Conservation (phyloP, 306 rosid genomes). For the Castanopsis chinensis region DNA sequence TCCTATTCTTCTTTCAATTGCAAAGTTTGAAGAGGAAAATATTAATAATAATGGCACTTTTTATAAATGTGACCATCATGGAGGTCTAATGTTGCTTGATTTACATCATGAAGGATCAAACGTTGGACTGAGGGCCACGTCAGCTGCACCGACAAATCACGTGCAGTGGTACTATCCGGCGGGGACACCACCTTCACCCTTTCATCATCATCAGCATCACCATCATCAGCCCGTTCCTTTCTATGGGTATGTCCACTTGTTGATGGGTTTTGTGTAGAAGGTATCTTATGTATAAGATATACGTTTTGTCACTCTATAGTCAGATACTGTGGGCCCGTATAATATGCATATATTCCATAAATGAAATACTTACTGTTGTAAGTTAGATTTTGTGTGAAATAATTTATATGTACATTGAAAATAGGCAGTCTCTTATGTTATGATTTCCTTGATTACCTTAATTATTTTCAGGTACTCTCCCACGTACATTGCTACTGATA, state of each 20-base stretch:
- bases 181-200: slow-evolving; percentile 50
- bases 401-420: not conserved
- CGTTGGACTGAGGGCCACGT: slow-evolving; percentile 44
- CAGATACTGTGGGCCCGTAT: too few species aligned
- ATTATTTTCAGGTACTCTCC: slow-evolving; percentile 60
- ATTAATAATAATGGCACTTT: slow-evolving; percentile 7
- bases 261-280: too few species aligned
- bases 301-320: too few species aligned
- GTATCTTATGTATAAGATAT: too few species aligned
- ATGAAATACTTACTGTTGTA: too few species aligned
- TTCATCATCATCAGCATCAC: slow-evolving; percentile 52
- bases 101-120: slow-evolving; percentile 39
- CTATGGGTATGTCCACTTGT: slow-evolving; percentile 51
- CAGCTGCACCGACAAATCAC: slow-evolving; percentile 51
- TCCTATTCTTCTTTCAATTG: not conserved
- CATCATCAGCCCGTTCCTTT: slow-evolving; percentile 61
- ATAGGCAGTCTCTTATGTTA: too few species aligned
- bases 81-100: slow-evolving; percentile 23
- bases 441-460: not conserved
- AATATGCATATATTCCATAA: too few species aligned
- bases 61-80: slow-evolving; percentile 17
- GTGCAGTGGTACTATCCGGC: slow-evolving; percentile 75
- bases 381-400: not conserved
- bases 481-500: slow-evolving; percentile 56
- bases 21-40: not conserved